A percentile compares a stretch with the other conserved stretches of the same genome.
These are phyloP conservation scores for Coemansia nantahalensis DNA, from an alignment of 192 early-diverging fungal species.

Conservation along the genomic window DNA sequence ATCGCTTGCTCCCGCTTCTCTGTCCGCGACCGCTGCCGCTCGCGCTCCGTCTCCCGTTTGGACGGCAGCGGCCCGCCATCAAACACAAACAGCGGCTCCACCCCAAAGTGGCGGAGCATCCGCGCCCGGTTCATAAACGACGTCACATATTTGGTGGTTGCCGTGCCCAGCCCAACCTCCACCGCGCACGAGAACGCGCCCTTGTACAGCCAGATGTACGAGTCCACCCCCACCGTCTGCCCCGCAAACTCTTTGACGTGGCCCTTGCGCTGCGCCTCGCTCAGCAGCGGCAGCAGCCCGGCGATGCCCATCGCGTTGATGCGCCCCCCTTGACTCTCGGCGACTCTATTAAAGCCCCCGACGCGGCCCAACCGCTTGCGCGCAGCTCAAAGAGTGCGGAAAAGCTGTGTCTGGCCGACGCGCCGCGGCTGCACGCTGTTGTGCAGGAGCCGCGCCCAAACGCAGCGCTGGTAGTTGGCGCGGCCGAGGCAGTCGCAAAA, in stretches of 20 bases:
- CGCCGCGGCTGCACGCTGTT: no score
- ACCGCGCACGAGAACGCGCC: conserved; percentile 82
- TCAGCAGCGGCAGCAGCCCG: conserved; percentile 80
- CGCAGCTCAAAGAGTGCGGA: no score
- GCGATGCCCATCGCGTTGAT: conserved; percentile 79
- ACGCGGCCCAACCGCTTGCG: no score
- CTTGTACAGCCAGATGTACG: conserved; percentile 94
- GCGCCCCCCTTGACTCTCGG: background rate
- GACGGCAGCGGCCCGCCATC: conserved; percentile 89
- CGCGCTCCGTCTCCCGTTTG: conserved; percentile 71
- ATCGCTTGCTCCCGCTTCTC: conserved; percentile 66
- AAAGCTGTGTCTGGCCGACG: no score
- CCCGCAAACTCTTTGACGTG: conserved; percentile 73
- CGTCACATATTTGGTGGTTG: conserved; percentile 77
- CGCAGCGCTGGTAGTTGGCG: no score
- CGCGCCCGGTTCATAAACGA: conserved; percentile 76
- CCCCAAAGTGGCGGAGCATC: conserved; percentile 67
- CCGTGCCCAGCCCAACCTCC: conserved; percentile 68
- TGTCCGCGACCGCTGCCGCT: conserved; percentile 55
- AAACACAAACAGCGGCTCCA: conserved; percentile 89
- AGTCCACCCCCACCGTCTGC: conserved; percentile 80
- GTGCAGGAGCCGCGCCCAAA: no score
- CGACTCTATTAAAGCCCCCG: background rate
- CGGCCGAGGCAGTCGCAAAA: no score
- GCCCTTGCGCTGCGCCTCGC: conserved; percentile 64